These are phyloP conservation scores for Aspergillus hortae DNA, from an alignment of 2,329 filamentous ascomycete genomes.

Conservation along the genomic window DNA sequence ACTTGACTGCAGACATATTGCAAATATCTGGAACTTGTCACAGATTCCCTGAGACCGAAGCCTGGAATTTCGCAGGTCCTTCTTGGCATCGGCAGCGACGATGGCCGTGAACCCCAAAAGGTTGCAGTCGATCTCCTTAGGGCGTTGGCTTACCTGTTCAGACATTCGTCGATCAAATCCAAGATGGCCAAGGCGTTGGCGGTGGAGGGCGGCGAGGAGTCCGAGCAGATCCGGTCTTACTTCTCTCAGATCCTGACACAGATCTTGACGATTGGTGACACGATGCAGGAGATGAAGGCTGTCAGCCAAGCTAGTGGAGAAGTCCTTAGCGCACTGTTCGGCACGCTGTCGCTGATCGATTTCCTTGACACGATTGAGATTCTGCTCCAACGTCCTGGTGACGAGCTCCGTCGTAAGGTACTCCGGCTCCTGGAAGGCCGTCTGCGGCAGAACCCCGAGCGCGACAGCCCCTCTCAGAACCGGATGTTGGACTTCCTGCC, in stretches of 20 bases:
- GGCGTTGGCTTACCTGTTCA: slow-evolving; percentile 37
- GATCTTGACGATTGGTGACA: slow-evolving; percentile 62
- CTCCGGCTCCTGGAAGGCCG: slow-evolving; percentile 76
- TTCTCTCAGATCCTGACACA: slow-evolving; percentile 67
- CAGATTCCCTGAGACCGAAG: slow-evolving; percentile 72
- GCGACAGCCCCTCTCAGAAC: slow-evolving; percentile 63
- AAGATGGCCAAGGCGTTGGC: slow-evolving; percentile 38
- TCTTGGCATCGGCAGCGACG: slow-evolving; percentile 56
- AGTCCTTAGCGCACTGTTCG: slow-evolving; percentile 74
- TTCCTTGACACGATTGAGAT: slow-evolving; percentile 85
- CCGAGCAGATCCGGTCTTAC: slow-evolving; percentile 63
- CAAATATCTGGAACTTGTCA: slow-evolving; percentile 70
- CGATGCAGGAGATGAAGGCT: slow-evolving; percentile 33
- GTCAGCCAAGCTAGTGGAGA: slow-evolving; percentile 53
- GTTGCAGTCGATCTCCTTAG: slow-evolving; percentile 42
- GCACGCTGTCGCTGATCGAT: slow-evolving; percentile 78
- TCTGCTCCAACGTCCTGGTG: slow-evolving; percentile 71
- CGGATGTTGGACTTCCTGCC: slow-evolving; percentile 76
- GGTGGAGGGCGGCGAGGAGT: slow-evolving; percentile 49
- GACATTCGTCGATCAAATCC: slow-evolving; percentile 39
- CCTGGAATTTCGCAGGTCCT: slow-evolving; percentile 69
- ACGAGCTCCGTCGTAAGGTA: slow-evolving; percentile 74
- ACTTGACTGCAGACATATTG: slow-evolving; percentile 59
- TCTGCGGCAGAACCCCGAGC: slow-evolving; percentile 68
- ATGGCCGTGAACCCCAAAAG: slow-evolving; percentile 46